These are phyloP conservation scores for Austroboletus niveus DNA, from an alignment of 1,284 basidiomycete genomes.

Conservation along the genomic window DNA sequence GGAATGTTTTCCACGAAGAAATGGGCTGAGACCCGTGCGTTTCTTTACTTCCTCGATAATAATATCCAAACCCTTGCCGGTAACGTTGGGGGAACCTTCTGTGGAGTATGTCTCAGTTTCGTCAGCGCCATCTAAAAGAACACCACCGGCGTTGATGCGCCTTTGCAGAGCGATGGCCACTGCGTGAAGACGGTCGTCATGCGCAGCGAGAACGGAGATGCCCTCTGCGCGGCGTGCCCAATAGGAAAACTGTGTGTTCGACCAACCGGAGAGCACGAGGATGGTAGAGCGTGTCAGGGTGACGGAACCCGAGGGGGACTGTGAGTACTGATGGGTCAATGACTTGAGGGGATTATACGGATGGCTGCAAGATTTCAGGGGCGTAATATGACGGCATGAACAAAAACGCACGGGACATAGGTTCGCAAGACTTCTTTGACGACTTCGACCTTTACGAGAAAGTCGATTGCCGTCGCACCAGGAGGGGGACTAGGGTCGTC, in stretches of 20 bases:
- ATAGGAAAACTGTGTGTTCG: conserved; percentile 52
- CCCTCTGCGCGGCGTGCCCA: conserved; percentile 50
- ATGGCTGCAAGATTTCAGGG: conserved; percentile 37
- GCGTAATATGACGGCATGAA: conserved; percentile 12
- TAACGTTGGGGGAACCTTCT: conserved; percentile 36
- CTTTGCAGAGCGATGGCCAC: conserved; percentile 41
- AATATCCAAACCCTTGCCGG: conserved; percentile 48
- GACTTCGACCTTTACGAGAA: conserved; percentile 51
- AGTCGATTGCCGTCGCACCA: conserved; percentile 48
- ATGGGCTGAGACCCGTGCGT: conserved; percentile 45
- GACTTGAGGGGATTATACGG: conserved; percentile 53
- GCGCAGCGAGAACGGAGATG: conserved; percentile 42
- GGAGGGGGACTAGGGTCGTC: conserved; percentile 27
- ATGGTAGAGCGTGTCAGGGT: conserved; percentile 47
- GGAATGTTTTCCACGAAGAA: conserved; percentile 50
- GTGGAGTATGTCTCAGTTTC: conserved; percentile 22
- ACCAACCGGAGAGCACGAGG: conserved; percentile 48
- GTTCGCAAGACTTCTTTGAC: conserved; percentile 48
- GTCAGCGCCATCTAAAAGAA: conserved; percentile 30
- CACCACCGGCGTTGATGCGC: conserved; percentile 39
- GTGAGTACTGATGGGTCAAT: conserved; percentile 39
- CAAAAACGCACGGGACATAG: conserved; percentile 44
- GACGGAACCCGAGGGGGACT: conserved; percentile 42
- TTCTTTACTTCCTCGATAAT: conserved; percentile 51
- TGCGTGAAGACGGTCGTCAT: conserved; percentile 39